Base-by-base conservation (phyloP, 164 flowering plant genomes). In the Dillenia turbinata region DNA sequence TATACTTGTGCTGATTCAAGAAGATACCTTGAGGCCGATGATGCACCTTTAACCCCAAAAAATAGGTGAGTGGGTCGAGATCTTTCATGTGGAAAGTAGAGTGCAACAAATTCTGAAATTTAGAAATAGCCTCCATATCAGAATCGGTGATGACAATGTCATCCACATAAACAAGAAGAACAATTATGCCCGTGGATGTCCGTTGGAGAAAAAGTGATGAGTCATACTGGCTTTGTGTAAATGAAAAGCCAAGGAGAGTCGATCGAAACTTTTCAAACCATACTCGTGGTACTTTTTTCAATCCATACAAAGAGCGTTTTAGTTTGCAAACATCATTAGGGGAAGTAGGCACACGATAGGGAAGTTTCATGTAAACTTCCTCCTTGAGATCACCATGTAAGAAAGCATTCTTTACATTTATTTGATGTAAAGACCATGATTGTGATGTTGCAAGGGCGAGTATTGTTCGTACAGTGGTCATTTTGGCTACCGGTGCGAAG, bases 201-300 rank as follows among this genome's bases (percentile, higher is more conserved):
- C n/a, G 49, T 10, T 8, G 63, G 13, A 60, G 40, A 17, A 47
- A 59, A 17, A 59, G 52, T 10, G 26, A 60, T 2, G 47, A 60
- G 22, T 49, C 63, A 60, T 26, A 49, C 16, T 49, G 24, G 26
- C 45, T 60, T 19, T 59, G 53, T 1, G 46, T 14, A 43, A 60
- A 60, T 10, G 22, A 5, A 15, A 60, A 60, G 22, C 12, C 24
- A 12, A 59, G 44, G 5, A 59, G 43, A 24, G 63, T 60, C 0
- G 46, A 10, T 0, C 54, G 54, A 33, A 60, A 49, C 45, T 60
- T 60, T n/a, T 60, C 54, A 49, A 60, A 60, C 63, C 62, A 59
- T 12, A 33, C 40, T 33, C 7, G 40, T 5, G 40, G 40, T 33
- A 7, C 40, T 7, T 33, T 0, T 7, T 33, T 33, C 40, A 33